Evolutionary conservation across 331 rosid genomes (phyloP).

Genomic region (Acacia pycnantha): DNA sequence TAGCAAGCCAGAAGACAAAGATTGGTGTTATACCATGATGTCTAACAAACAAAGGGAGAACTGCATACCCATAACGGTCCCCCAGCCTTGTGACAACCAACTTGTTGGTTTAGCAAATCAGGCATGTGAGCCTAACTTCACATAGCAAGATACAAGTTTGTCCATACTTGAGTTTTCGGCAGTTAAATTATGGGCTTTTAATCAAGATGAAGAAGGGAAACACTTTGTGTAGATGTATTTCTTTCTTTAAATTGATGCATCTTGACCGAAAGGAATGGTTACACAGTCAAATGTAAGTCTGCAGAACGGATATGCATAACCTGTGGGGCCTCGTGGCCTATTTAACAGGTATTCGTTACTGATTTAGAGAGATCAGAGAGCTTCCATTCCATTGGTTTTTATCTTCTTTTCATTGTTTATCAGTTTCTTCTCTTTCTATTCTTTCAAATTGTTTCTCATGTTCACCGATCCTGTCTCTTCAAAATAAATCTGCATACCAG

Average conservation of each 20-base stretch:
- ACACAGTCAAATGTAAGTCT: not conserved
- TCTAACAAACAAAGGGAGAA: no score
- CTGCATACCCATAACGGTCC: no score
- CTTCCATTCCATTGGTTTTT: not conserved
- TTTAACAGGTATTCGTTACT: not conserved
- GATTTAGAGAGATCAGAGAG: not conserved
- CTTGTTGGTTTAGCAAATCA: no score
- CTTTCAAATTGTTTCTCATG: slow-evolving; percentile 1
- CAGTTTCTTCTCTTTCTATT: not conserved
- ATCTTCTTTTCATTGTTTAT: not conserved
- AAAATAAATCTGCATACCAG: not conserved
- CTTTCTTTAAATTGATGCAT: not conserved
- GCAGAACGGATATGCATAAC: not conserved
- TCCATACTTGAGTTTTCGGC: no score
- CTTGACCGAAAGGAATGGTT: not conserved
- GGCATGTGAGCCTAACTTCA: no score
- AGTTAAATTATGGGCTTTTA: no score
- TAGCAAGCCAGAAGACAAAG: not conserved
- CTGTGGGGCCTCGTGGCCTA: not conserved
- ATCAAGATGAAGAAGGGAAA: no score
- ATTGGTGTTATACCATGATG: not conserved
- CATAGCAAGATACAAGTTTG: no score
- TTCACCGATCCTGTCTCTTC: not conserved
- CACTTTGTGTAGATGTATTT: not conserved
- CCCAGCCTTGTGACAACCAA: no score